Conservation (phyloP, 352 stramenopile species). For the Phytophthora podocarpi region DNA sequence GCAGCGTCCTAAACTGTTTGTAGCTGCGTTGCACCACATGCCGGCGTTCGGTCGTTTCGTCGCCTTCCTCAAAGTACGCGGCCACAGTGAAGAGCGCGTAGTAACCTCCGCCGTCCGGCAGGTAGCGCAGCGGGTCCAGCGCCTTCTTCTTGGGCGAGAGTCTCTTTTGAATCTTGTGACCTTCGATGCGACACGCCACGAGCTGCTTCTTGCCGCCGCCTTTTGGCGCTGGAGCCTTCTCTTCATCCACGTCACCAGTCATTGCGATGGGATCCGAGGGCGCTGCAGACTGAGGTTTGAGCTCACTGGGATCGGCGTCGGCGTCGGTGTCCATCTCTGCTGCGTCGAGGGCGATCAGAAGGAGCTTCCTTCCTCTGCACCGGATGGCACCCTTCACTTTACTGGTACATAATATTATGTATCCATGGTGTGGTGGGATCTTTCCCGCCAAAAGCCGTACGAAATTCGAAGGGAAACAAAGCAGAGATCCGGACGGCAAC, state of each 20-base stretch:
- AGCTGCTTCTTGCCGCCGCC: conserved; percentile 26
- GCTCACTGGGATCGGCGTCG: not conserved
- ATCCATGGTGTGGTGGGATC: conserved; percentile 21
- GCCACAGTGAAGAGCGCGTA: conserved; percentile 66
- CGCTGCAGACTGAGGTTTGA: not conserved
- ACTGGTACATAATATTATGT: conserved; percentile 2
- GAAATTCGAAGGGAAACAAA: conserved; percentile 25
- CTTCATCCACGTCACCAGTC: conserved; percentile 12
- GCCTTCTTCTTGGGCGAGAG: conserved; percentile 71
- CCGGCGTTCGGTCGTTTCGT: conserved; percentile 21
- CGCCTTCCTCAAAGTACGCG: conserved; percentile 49
- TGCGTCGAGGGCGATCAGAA: too few relatives aligned
- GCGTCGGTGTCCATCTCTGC: conserved; percentile 8
- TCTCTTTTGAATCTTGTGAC: conserved; percentile 71
- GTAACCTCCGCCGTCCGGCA: conserved; percentile 55
- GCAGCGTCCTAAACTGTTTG: conserved; percentile 65
- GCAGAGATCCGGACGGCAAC: conserved; percentile 19
- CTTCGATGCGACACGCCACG: conserved; percentile 55
- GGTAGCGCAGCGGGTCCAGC: conserved; percentile 71
- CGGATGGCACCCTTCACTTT: not conserved
- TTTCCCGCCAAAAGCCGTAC: conserved; percentile 29
- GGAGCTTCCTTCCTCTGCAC: conserved; percentile 2
- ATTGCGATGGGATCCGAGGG: not conserved
- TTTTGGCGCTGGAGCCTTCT: not conserved
- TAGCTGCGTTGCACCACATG: conserved; percentile 70